phyloP scores from a whole-genome alignment of 352 stramenopile species.

The Globisporangium megalacanthum region DNA sequence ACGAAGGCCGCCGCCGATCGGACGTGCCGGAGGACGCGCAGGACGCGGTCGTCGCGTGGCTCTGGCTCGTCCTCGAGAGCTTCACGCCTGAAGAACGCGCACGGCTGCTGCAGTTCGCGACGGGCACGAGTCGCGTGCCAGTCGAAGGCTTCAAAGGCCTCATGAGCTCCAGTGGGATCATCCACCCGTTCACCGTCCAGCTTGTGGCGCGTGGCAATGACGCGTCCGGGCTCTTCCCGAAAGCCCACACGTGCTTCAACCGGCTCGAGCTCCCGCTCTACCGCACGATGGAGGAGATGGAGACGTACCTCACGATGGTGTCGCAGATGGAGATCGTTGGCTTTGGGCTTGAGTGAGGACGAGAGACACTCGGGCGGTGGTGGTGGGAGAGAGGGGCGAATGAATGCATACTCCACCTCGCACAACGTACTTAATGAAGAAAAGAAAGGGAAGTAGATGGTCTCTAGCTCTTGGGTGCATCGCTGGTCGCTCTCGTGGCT shows the following conservation, averaged over 20 bases:
- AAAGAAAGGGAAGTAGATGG: background rate
- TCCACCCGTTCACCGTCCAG: constrained; percentile 79
- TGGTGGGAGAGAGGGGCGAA: background rate
- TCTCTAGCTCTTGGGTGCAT: background rate
- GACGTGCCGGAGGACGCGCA: constrained; percentile 27
- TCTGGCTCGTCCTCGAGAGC: constrained; percentile 56
- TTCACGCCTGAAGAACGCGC: constrained; percentile 68
- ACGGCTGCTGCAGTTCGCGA: constrained; percentile 71
- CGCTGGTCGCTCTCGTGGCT: constrained; percentile 19
- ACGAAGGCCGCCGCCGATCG: constrained; percentile 23
- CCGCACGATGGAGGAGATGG: constrained; percentile 54
- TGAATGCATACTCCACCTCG: too few relatives aligned
- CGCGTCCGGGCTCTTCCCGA: constrained; percentile 44
- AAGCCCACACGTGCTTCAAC: constrained; percentile 86
- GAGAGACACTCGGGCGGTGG: background rate
- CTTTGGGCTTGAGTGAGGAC: constrained; percentile 62
- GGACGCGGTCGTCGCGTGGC: constrained; percentile 57
- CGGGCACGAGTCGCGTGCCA: constrained; percentile 68
- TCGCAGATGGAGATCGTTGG: constrained; percentile 78
- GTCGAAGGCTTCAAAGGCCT: constrained; percentile 78
- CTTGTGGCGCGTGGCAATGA: constrained; percentile 44
- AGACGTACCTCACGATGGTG: constrained; percentile 74
- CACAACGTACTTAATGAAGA: too few relatives aligned
- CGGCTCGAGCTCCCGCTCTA: constrained; percentile 75
- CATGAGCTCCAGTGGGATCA: constrained; percentile 75